A percentile compares a stretch with the other conserved stretches of the same genome.
phyloP scores from a whole-genome alignment of 768 basidiomycete genomes.

The Flagelloscypha sp. region DNA sequence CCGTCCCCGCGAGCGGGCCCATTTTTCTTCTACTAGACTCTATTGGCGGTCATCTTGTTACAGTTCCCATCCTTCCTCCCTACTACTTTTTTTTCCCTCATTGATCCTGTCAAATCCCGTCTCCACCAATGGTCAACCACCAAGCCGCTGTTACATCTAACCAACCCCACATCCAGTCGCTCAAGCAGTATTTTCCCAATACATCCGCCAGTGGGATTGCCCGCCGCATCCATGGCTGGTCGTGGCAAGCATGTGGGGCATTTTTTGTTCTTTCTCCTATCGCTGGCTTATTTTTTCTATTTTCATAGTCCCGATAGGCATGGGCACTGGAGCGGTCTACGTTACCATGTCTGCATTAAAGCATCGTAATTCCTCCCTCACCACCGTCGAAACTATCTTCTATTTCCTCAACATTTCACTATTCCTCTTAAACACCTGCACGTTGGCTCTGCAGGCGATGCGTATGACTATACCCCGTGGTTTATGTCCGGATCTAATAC shows the following conservation, averaged over 20 bases:
- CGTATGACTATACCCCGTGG: slow-evolving; percentile 19
- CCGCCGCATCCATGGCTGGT: slow-evolving; percentile 28
- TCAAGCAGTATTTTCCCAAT: too few relatives aligned
- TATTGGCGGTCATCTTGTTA: too few relatives aligned
- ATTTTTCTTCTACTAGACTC: too few relatives aligned
- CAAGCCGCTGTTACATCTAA: too few relatives aligned
- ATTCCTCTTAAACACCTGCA: slow-evolving; percentile 22
- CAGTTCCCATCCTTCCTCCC: too few relatives aligned
- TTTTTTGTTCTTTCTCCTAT: not conserved
- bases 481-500: not conserved
- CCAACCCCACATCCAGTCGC: too few relatives aligned
- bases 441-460: slow-evolving; percentile 27
- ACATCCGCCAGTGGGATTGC: slow-evolving; percentile 20
- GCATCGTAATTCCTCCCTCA: slow-evolving; percentile 15
- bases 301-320: slow-evolving; percentile 32
- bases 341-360: slow-evolving; percentile 33
- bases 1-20: too few relatives aligned
- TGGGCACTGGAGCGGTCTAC: slow-evolving; percentile 43
- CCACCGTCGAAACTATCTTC: slow-evolving; percentile 22
- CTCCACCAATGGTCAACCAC: too few relatives aligned
- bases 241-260: slow-evolving; percentile 30
- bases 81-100: too few relatives aligned
- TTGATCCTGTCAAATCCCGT: too few relatives aligned
- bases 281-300: too few relatives aligned
- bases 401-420: slow-evolving; percentile 26